These are phyloP conservation scores for Aspergillus brasiliensis DNA, from an alignment of 2,329 filamentous ascomycete species.

Conservation along the genomic window DNA sequence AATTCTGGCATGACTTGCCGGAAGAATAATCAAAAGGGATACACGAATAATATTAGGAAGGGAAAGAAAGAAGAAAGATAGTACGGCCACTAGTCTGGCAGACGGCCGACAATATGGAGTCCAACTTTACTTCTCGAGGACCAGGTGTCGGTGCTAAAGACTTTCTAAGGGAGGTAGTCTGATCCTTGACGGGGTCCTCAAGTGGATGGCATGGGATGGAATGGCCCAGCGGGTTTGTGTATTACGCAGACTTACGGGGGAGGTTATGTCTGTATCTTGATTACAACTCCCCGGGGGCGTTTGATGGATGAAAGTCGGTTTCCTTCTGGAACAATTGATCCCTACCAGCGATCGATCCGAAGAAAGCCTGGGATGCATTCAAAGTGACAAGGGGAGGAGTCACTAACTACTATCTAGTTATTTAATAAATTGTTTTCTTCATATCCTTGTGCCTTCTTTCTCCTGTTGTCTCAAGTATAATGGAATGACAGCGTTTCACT, in stretches of 20 bases:
- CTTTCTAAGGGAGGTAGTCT: conserved; percentile 2
- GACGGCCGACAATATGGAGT: conserved; percentile 15
- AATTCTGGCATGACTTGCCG: conserved; percentile 10
- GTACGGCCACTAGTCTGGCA: conserved; percentile 19
- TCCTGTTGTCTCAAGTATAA: background rate
- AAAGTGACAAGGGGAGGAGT: background rate
- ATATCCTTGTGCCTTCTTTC: background rate
- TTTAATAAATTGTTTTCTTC: background rate
- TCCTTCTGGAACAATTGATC: conserved; percentile 17
- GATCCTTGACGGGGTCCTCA: conserved; percentile 1
- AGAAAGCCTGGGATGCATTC: background rate
- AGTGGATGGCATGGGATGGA: background rate
- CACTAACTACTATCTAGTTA: no score
- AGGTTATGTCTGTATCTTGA: background rate
- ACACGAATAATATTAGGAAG: conserved; percentile 22
- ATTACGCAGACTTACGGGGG: background rate
- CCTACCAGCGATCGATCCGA: conserved; percentile 16
- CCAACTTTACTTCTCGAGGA: background rate
- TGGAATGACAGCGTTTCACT: background rate
- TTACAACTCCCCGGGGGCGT: background rate
- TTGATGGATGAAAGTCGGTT: conserved; percentile 6
- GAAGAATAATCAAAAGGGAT: conserved; percentile 13
- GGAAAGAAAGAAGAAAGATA: conserved; percentile 16
- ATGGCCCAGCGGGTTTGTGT: background rate
- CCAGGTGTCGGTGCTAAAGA: background rate